These are phyloP conservation scores for Pichia scutulata DNA, from an alignment of 805 yeast species.

Conservation along the genomic window DNA sequence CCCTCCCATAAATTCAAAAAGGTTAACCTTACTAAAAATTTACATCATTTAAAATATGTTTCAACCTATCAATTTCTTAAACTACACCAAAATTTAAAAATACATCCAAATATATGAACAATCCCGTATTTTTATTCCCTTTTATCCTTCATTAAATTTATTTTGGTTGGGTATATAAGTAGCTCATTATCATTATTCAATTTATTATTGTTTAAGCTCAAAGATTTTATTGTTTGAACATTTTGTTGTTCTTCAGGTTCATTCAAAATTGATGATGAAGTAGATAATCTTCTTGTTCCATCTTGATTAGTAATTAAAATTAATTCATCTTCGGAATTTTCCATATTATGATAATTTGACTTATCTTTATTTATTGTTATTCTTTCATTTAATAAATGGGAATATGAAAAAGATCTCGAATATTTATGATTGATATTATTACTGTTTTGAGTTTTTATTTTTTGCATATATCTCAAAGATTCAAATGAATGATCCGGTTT, in stretches of 20 bases:
- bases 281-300: neutral
- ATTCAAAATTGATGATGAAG: neutral
- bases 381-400: neutral
- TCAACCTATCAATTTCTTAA: too few relatives aligned
- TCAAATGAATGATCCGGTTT: conserved; percentile 9
- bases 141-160: neutral
- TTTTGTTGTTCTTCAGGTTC: neutral
- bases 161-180: neutral
- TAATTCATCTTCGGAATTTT: neutral
- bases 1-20: too few relatives aligned
- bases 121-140: neutral
- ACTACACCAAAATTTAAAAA: neutral
- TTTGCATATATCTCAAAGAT: conserved; percentile 4
- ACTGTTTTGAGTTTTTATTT: neutral
- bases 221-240: neutral
- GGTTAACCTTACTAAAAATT: too few relatives aligned
- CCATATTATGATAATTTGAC: neutral
- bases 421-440: neutral
- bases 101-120: neutral
- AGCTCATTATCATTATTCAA: neutral
- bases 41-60: too few relatives aligned
- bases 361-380: neutral
- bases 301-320: neutral
- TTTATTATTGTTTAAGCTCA: neutral
- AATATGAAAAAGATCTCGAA: conserved; percentile 3